Conservation (phyloP, 2,329 filamentous ascomycete genomes). For the Aspergillus neotritici region DNA sequence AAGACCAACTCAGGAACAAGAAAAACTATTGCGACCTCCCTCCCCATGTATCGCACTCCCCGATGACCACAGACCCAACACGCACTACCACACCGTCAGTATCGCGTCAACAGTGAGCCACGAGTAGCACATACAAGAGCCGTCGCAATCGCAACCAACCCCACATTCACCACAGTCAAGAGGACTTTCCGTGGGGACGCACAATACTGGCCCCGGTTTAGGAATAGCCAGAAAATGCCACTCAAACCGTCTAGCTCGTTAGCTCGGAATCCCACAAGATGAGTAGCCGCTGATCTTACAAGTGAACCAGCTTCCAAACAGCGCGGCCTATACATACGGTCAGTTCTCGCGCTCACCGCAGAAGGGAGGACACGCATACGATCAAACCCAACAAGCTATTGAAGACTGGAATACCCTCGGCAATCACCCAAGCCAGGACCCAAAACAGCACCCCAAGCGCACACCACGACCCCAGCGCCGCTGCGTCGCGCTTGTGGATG, state of each 20-base stretch:
- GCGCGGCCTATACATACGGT: constrained; percentile 35
- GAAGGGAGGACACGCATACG: constrained; percentile 18
- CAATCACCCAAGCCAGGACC: constrained; percentile 61
- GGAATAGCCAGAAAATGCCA: constrained; percentile 36
- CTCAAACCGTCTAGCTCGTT: constrained; percentile 16
- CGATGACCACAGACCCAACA: constrained; percentile 30
- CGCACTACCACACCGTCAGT: constrained; percentile 17
- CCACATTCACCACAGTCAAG: constrained; percentile 23
- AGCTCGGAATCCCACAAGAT: no score
- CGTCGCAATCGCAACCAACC: constrained; percentile 18
- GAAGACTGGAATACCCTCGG: constrained; percentile 65
- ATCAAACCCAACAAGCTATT: constrained; percentile 60
- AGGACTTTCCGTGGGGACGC: constrained; percentile 26
- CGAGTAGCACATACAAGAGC: constrained; percentile 16
- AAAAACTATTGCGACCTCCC: constrained; percentile 27
- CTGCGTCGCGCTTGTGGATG: constrained; percentile 46
- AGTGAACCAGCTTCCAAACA: constrained; percentile 65
- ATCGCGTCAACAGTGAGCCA: background rate
- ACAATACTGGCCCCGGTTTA: constrained; percentile 30
- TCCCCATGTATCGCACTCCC: constrained; percentile 31
- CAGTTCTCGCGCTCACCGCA: background rate
- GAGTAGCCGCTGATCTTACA: constrained; percentile 18
- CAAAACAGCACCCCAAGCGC: constrained; percentile 52
- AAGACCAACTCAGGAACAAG: constrained; percentile 12
- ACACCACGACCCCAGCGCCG: constrained; percentile 55